A percentile compares a stretch with the other conserved stretches of the same genome.
Evolutionary conservation across 495 filamentous ascomycete species (phyloP).

Genomic region (Amniculicola lignicola): DNA sequence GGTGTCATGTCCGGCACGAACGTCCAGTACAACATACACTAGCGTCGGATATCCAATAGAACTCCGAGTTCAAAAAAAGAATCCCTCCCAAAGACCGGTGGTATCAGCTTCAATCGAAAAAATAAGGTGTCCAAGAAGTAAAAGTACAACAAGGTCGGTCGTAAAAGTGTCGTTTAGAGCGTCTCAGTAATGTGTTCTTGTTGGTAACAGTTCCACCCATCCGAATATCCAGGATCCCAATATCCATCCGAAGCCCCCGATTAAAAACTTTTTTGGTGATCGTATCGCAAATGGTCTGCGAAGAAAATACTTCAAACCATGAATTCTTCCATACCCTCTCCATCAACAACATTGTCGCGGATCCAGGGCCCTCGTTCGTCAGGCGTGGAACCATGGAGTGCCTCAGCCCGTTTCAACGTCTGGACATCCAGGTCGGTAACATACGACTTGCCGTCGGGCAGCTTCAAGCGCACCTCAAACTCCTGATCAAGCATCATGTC

Average conservation of each 20-base stretch:
- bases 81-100: too few relatives aligned
- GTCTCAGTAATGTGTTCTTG: constrained; percentile 16
- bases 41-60: too few relatives aligned
- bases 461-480: constrained; percentile 84
- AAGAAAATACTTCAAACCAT: constrained; percentile 17
- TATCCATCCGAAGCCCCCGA: not conserved
- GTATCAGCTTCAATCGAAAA: too few relatives aligned
- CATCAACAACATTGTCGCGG: constrained; percentile 39
- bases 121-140: constrained; percentile 16
- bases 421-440: constrained; percentile 92
- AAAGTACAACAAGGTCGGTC: constrained; percentile 31
- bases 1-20: too few relatives aligned
- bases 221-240: too few relatives aligned
- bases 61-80: too few relatives aligned
- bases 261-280: constrained; percentile 9
- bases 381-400: constrained; percentile 68
- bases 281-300: not conserved
- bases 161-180: constrained; percentile 7
- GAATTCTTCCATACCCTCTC: constrained; percentile 15
- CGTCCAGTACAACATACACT: too few relatives aligned
- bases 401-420: constrained; percentile 81
- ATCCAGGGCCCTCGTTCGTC: constrained; percentile 84
- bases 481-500: constrained; percentile 98
- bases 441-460: constrained; percentile 67
- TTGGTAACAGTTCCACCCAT: too few relatives aligned